Percentiles rank a stretch among this genome's conserved stretches.
Evolutionary conservation across 495 filamentous ascomycete species (phyloP).

Genomic region (Haplographium delicatum): DNA sequence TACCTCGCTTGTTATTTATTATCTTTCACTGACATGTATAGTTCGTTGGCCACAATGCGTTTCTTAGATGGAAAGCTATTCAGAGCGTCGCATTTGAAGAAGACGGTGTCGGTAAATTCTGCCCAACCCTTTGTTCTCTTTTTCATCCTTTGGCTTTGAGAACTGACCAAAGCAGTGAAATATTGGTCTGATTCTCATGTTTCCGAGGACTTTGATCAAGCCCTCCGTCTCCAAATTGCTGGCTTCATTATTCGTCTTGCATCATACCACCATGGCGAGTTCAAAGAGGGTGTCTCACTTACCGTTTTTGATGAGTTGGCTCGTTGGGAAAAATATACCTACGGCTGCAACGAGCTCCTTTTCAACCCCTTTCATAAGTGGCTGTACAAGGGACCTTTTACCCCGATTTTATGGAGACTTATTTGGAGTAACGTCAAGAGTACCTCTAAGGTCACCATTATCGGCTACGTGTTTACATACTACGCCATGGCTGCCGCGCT

Average conservation of each 20-base stretch:
- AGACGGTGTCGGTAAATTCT: conserved; percentile 30
- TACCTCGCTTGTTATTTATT: too few species aligned
- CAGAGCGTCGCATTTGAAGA: conserved; percentile 55
- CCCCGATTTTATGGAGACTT: conserved; percentile 47
- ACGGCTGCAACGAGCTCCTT: conserved; percentile 46
- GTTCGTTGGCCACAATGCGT: conserved; percentile 65
- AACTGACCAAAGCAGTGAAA: too few species aligned
- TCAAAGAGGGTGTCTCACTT: conserved; percentile 72
- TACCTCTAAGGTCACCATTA: conserved; percentile 52
- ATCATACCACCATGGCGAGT: conserved; percentile 60
- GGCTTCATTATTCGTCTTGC: conserved; percentile 61
- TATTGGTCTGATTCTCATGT: conserved; percentile 66
- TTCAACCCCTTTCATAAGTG: conserved; percentile 49
- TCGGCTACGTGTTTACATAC: conserved; percentile 48
- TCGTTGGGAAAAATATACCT: conserved; percentile 65
- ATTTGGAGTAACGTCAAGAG: conserved; percentile 46
- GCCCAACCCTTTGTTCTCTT: too few species aligned
- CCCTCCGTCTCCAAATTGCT: conserved; percentile 57
- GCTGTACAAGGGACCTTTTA: conserved; percentile 43
- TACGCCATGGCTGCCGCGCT: conserved; percentile 64
- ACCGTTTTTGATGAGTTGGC: conserved; percentile 72
- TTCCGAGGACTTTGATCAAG: conserved; percentile 73
- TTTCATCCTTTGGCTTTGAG: too few species aligned
- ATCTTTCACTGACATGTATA: background rate
- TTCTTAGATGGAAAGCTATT: conserved; percentile 65